A percentile compares a stretch with the other conserved stretches of the same genome.
Conservation (phyloP, 1,284 basidiomycete species). For the Anthracocystis walkeri region DNA sequence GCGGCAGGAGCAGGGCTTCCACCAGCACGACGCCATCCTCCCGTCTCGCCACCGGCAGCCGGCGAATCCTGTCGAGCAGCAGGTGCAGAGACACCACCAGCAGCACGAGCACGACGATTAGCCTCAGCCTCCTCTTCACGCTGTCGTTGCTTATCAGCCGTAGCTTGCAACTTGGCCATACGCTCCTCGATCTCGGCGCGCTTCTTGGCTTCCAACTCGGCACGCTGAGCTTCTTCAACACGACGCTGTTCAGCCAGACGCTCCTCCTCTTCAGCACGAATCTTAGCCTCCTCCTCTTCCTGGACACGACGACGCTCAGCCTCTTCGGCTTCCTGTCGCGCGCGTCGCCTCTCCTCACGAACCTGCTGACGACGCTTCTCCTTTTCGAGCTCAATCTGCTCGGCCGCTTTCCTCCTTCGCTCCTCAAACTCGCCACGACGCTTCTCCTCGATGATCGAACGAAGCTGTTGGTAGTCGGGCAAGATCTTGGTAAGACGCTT, state of each 20-base stretch:
- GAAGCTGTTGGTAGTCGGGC: constrained; percentile 78
- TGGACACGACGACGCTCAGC: constrained; percentile 58
- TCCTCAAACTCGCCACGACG: constrained; percentile 80
- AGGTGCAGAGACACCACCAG: constrained; percentile 18
- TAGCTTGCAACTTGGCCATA: constrained; percentile 60
- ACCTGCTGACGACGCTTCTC: constrained; percentile 74
- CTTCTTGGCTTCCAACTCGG: constrained; percentile 66
- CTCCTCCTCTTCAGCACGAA: constrained; percentile 50
- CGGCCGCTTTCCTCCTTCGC: constrained; percentile 75
- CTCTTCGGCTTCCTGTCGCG: constrained; percentile 58
- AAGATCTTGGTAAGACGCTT: constrained; percentile 80
- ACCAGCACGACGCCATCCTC: constrained; percentile 25
- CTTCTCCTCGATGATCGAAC: constrained; percentile 76
- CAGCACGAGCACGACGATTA: constrained; percentile 19
- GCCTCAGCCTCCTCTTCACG: constrained; percentile 60
- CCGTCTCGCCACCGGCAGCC: constrained; percentile 11
- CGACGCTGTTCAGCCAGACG: constrained; percentile 58
- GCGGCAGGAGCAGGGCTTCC: constrained; percentile 15
- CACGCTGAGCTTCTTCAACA: constrained; percentile 61
- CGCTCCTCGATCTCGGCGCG: constrained; percentile 67
- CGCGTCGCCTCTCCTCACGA: constrained; percentile 42
- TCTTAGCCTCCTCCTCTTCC: constrained; percentile 52
- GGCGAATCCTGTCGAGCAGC: constrained; percentile 22
- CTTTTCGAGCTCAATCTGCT: constrained; percentile 88
- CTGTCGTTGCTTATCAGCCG: constrained; percentile 60